Conservation (phyloP, 2,329 filamentous ascomycete genomes). For the Colletotrichum destructivum region DNA sequence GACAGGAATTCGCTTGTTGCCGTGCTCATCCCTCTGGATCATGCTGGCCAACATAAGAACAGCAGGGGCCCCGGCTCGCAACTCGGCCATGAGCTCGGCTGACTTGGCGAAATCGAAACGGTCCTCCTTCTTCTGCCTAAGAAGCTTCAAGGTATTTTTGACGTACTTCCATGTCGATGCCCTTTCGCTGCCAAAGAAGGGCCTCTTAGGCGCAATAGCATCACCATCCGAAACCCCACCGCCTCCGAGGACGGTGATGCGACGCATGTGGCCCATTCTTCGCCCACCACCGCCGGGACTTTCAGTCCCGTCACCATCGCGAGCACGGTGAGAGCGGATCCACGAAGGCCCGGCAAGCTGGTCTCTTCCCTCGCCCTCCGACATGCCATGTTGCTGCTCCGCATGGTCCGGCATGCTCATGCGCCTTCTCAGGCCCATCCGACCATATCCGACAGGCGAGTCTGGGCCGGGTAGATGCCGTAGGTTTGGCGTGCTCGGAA, state of each 20-base stretch:
- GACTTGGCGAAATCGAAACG: constrained; percentile 95
- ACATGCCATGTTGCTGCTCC: constrained; percentile 75
- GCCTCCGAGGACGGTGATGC: constrained; percentile 76
- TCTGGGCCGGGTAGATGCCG: constrained; percentile 60
- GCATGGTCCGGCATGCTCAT: constrained; percentile 75
- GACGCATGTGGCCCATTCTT: constrained; percentile 74
- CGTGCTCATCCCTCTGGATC: constrained; percentile 97
- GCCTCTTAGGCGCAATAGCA: constrained; percentile 68
- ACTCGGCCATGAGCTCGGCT: constrained; percentile 94
- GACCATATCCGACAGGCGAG: constrained; percentile 58
- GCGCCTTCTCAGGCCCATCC: constrained; percentile 73
- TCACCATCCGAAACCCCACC: constrained; percentile 77
- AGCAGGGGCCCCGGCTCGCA: constrained; percentile 92
- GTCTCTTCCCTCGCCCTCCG: constrained; percentile 82
- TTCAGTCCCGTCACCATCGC: constrained; percentile 66
- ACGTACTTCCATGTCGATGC: constrained; percentile 90
- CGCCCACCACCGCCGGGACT: constrained; percentile 58
- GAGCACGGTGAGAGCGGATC: constrained; percentile 58
- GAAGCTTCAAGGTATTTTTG: constrained; percentile 86
- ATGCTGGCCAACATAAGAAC: constrained; percentile 96
- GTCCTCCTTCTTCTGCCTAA: constrained; percentile 87
- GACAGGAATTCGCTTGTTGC: constrained; percentile 94
- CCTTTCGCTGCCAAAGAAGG: constrained; percentile 75
- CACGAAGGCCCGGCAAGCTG: constrained; percentile 70
- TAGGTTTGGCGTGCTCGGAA: constrained; percentile 75